A percentile compares a stretch with the other conserved stretches of the same genome.
Conservation (phyloP, 129 eudicot genomes). For the Flaveria ramosissima region DNA sequence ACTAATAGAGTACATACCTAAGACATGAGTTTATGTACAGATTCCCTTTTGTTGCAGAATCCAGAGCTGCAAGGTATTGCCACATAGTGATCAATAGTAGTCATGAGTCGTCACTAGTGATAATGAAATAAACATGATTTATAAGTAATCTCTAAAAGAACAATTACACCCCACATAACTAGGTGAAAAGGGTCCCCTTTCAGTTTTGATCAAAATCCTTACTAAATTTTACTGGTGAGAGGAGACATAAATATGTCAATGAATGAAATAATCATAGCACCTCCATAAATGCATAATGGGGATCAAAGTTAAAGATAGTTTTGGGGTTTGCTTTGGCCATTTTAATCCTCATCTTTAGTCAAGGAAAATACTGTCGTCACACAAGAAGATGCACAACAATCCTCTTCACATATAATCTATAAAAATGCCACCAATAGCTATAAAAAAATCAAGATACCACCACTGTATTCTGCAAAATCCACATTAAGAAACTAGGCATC, state of each 20-base stretch:
- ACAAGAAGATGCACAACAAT: background rate
- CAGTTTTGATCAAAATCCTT: background rate
- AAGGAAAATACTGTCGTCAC: background rate
- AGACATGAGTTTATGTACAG: conserved; percentile 91
- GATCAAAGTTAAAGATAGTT: background rate
- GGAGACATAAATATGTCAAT: background rate
- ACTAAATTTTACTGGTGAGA: background rate
- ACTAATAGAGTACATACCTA: conserved; percentile 48
- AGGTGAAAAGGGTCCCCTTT: conserved; percentile 11
- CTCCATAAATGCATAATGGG: background rate
- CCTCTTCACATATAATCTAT: conserved; percentile 5
- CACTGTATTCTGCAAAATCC: conserved; percentile 12
- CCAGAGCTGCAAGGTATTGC: conserved; percentile 65
- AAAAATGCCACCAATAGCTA: conserved; percentile 4
- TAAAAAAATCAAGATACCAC: conserved; percentile 11
- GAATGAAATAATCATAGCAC: background rate
- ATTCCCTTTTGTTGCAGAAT: conserved; percentile 90
- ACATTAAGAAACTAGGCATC: conserved; percentile 5
- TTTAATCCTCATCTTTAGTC: conserved; percentile 7
- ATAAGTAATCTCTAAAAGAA: background rate
- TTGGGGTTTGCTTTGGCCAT: conserved; percentile 9
- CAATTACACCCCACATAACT: background rate
- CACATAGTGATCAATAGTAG: conserved; percentile 23
- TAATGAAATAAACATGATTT: conserved; percentile 6
- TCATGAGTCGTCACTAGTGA: conserved; percentile 6